Evolutionary conservation across 2,329 filamentous ascomycete species (phyloP).

Genomic region (Penicillium griseofulvum): DNA sequence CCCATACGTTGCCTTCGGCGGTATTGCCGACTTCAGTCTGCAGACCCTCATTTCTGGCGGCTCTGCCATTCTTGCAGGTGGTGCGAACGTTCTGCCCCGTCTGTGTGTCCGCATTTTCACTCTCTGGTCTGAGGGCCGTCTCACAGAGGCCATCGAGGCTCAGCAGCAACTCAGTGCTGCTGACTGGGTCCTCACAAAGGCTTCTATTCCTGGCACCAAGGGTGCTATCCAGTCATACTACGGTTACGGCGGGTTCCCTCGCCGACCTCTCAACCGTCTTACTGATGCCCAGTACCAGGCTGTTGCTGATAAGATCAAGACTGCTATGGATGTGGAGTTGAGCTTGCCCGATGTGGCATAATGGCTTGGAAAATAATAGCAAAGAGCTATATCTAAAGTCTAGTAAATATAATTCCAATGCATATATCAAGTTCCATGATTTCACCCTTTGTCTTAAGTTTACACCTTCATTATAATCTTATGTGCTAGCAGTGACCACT

Average conservation of each 20-base stretch:
- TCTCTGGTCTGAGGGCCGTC: constrained; percentile 70
- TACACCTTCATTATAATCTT: neutral
- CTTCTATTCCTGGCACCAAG: constrained; percentile 82
- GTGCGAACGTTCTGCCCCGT: constrained; percentile 84
- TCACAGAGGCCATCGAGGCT: constrained; percentile 70
- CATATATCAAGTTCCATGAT: neutral
- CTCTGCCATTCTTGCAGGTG: constrained; percentile 81
- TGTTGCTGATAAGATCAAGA: constrained; percentile 36
- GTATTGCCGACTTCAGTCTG: constrained; percentile 82
- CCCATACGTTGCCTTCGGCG: constrained; percentile 80
- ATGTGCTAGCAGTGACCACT: neutral
- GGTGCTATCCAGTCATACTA: constrained; percentile 77
- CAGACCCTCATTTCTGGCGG: constrained; percentile 79
- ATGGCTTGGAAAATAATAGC: neutral
- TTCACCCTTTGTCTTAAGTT: neutral
- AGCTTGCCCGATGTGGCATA: constrained; percentile 38
- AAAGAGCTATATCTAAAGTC: neutral
- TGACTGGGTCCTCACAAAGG: constrained; percentile 82
- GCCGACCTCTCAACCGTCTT: constrained; percentile 55
- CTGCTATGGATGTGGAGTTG: constrained; percentile 36
- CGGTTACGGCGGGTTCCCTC: constrained; percentile 77
- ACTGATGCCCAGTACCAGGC: constrained; percentile 30
- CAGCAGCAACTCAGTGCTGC: constrained; percentile 74
- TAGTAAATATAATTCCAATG: constrained; percentile 1
- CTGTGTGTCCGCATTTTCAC: constrained; percentile 78